Conservation (phyloP, 2,329 filamentous ascomycete genomes). For the Neurospora sp. region DNA sequence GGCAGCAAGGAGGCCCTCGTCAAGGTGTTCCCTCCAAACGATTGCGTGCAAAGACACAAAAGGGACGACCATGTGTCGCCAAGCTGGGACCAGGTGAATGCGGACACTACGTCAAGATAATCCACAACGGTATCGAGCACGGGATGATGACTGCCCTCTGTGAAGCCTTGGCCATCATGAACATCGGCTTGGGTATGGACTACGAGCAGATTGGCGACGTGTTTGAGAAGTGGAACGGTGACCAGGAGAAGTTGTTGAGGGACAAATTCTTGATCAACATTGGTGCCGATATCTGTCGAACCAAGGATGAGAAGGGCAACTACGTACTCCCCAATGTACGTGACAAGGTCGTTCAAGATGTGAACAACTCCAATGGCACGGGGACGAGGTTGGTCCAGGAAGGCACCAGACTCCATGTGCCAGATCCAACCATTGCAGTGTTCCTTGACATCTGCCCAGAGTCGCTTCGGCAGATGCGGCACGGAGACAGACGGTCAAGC, state of each 20-base stretch:
- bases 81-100: constrained; percentile 51
- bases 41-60: constrained; percentile 52
- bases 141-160: constrained; percentile 57
- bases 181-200: constrained; percentile 44
- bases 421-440: too few relatives aligned
- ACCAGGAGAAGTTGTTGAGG: constrained; percentile 37
- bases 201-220: constrained; percentile 52
- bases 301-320: constrained; percentile 28
- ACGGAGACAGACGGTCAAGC: too few relatives aligned
- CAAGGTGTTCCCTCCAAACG: constrained; percentile 46
- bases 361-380: constrained; percentile 50
- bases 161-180: constrained; percentile 57
- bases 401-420: too few relatives aligned
- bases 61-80: constrained; percentile 50
- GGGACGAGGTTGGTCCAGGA: too few relatives aligned
- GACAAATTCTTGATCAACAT: constrained; percentile 56
- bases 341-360: constrained; percentile 64
- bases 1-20: constrained; percentile 49
- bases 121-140: constrained; percentile 66
- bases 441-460: too few relatives aligned
- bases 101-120: constrained; percentile 68
- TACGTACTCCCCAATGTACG: constrained; percentile 52
- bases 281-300: constrained; percentile 49
- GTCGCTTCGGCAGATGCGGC: too few relatives aligned
- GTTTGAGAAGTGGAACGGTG: constrained; percentile 50